These are phyloP conservation scores for Chondrostereum purpureum DNA, from an alignment of 1,284 basidiomycete species.

Conservation along the genomic window DNA sequence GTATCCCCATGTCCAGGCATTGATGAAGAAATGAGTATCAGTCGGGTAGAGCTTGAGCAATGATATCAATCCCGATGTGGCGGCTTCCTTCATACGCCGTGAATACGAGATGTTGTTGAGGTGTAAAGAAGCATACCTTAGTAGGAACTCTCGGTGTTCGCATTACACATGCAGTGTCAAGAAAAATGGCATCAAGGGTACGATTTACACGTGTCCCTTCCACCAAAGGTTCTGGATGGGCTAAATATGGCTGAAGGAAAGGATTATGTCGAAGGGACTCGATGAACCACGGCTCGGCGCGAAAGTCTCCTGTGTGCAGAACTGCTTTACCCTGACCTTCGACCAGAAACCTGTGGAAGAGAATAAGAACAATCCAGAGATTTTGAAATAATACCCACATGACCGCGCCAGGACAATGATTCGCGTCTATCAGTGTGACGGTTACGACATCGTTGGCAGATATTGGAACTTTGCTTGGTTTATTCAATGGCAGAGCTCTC, in stretches of 20 bases:
- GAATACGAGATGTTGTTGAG: background rate
- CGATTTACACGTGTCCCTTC: conserved; percentile 13
- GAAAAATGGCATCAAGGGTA: conserved; percentile 74
- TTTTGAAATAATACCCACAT: conserved; percentile 60
- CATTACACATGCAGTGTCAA: conserved; percentile 76
- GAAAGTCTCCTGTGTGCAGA: conserved; percentile 89
- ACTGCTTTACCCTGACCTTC: conserved; percentile 68
- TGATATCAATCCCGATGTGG: conserved; percentile 58
- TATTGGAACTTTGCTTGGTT: conserved; percentile 59
- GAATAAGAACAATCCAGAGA: conserved; percentile 3
- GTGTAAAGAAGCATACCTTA: conserved; percentile 44
- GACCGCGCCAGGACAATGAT: conserved; percentile 90
- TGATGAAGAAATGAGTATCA: conserved; percentile 77
- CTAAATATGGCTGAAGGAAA: conserved; percentile 65
- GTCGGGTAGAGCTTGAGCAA: conserved; percentile 65
- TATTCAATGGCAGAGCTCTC: conserved; percentile 50
- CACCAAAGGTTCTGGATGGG: conserved; percentile 13
- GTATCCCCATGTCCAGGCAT: conserved; percentile 92
- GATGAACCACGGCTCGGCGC: conserved; percentile 79
- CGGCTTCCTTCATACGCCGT: conserved; percentile 43
- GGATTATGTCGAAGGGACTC: conserved; percentile 63
- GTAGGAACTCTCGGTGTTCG: conserved; percentile 59
- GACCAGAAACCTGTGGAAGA: conserved; percentile 72
- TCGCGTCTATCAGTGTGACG: conserved; percentile 84
- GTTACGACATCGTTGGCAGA: conserved; percentile 51